phyloP scores from a whole-genome alignment of 129 eudicot genomes.

The Artemisia argyi region DNA sequence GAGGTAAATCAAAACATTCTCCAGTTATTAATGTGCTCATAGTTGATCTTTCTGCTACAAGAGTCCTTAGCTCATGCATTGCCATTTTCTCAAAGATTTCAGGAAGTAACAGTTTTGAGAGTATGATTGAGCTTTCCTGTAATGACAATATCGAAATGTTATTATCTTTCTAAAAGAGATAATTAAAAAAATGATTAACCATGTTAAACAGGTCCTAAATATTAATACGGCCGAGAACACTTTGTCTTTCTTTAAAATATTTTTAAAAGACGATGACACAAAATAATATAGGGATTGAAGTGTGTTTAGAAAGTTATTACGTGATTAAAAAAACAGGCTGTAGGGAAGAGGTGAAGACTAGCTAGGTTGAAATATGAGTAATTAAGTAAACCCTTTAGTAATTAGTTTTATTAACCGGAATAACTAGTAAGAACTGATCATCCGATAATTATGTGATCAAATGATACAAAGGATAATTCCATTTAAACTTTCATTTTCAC shows the following conservation, averaged over 20 bases:
- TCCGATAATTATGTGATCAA: not conserved
- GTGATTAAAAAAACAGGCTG: no score
- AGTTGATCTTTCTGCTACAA: constrained; percentile 79
- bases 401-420: not conserved
- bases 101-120: constrained; percentile 83
- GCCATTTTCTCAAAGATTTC: constrained; percentile 75
- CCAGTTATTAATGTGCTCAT: constrained; percentile 66
- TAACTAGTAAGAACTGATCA: not conserved
- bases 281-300: no score
- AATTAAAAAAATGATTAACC: not conserved
- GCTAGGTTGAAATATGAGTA: not conserved
- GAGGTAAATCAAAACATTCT: constrained; percentile 71
- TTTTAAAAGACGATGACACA: no score
- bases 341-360: not conserved
- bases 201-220: no score
- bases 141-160: not conserved
- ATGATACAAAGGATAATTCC: not conserved
- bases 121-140: constrained; percentile 84
- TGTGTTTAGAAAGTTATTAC: no score
- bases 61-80: constrained; percentile 77
- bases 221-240: no score
- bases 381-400: not conserved
- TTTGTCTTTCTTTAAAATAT: no score
- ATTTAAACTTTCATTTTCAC: not conserved
- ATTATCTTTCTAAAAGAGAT: not conserved